phyloP scores from a whole-genome alignment of 2,329 filamentous ascomycete species.

The Blastomyces silverae region DNA sequence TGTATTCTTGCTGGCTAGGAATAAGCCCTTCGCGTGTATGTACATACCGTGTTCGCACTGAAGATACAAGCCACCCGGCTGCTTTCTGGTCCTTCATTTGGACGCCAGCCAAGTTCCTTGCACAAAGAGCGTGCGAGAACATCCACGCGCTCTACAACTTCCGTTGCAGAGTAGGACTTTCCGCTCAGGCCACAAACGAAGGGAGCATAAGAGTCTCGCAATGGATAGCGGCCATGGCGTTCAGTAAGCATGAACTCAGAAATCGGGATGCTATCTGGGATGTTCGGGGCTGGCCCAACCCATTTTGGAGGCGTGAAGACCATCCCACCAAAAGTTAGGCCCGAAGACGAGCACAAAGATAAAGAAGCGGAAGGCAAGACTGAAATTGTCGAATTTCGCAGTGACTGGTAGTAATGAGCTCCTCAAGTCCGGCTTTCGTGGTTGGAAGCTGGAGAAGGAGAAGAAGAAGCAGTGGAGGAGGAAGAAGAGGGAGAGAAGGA shows the following conservation, averaged over 20 bases:
- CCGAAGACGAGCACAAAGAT: not conserved
- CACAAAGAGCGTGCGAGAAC: slow-evolving; percentile 60
- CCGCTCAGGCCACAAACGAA: slow-evolving; percentile 73
- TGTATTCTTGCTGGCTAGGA: not conserved
- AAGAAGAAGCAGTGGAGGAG: not conserved
- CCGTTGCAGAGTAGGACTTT: slow-evolving; percentile 55
- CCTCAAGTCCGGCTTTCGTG: not conserved
- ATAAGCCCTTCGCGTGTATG: slow-evolving; percentile 13
- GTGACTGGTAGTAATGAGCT: not conserved
- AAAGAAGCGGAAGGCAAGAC: not conserved
- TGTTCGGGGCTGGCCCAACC: slow-evolving; percentile 43
- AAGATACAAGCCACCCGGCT: slow-evolving; percentile 73
- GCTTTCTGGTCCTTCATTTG: slow-evolving; percentile 67
- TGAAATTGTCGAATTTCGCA: not conserved
- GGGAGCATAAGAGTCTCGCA: slow-evolving; percentile 58
- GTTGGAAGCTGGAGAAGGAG: not conserved
- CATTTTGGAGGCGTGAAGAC: slow-evolving; percentile 41
- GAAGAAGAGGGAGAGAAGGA: too few relatives aligned
- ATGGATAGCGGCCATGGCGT: slow-evolving; percentile 57
- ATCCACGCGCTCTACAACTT: slow-evolving; percentile 61
- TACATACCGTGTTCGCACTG: slow-evolving; percentile 67
- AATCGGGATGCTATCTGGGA: slow-evolving; percentile 68
- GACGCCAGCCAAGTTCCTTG: slow-evolving; percentile 63
- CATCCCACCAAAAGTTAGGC: slow-evolving; percentile 30
- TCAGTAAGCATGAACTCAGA: slow-evolving; percentile 72